phyloP scores from a whole-genome alignment of 805 yeast species.

The Metschnikowia sp. region DNA sequence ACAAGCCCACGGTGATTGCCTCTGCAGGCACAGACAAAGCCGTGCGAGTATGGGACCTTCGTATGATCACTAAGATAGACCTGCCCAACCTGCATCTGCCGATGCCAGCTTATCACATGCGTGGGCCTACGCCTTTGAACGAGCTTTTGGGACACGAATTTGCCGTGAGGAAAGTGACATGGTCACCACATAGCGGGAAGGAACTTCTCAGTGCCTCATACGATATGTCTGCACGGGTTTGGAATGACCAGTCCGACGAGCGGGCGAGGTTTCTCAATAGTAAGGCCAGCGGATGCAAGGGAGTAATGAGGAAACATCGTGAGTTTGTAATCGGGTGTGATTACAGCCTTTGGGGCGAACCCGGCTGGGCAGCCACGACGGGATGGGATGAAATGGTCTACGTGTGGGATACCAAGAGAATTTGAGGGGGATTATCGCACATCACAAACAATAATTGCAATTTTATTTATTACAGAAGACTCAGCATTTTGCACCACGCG shows the following conservation, averaged over 20 bases:
- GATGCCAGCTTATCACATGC: constrained; percentile 39
- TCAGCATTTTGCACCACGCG: too few species aligned
- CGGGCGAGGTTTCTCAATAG: constrained; percentile 45
- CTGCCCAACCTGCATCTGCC: constrained; percentile 35
- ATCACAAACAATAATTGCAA: too few species aligned
- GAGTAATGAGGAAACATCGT: constrained; percentile 63
- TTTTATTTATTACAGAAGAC: too few species aligned
- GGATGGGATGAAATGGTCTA: constrained; percentile 97
- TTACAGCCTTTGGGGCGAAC: constrained; percentile 95
- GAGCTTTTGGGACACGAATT: constrained; percentile 84
- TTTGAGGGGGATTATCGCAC: constrained; percentile 10
- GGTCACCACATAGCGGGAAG: constrained; percentile 86
- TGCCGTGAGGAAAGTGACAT: constrained; percentile 76
- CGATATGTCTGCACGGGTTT: constrained; percentile 88
- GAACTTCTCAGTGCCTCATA: constrained; percentile 74
- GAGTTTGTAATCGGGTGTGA: constrained; percentile 94
- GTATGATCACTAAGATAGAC: constrained; percentile 53
- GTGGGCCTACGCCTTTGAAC: constrained; percentile 67
- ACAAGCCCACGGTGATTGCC: constrained; percentile 73
- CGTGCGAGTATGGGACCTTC: constrained; percentile 81
- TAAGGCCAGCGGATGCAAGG: constrained; percentile 49
- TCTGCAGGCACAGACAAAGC: constrained; percentile 90
- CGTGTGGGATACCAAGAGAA: constrained; percentile 72
- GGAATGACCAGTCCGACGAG: constrained; percentile 71
- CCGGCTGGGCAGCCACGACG: constrained; percentile 91